Percentiles rank a stretch among this genome's conserved stretches.
These are phyloP conservation scores for Solanum gandarillasii DNA, from an alignment of 257 asterid genomes.

Conservation along the genomic window DNA sequence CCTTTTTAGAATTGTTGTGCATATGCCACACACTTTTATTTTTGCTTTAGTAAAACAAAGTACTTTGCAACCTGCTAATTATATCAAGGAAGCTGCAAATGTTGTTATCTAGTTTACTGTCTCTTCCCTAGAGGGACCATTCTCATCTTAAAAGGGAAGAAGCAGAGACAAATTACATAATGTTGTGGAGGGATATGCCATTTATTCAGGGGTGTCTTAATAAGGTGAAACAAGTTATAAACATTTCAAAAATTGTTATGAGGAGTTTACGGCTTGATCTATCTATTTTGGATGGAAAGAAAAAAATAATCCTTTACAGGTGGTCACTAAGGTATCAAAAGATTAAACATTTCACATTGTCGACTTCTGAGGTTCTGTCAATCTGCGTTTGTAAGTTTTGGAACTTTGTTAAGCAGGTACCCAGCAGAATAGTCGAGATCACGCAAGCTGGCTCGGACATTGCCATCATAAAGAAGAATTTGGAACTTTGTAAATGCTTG, in stretches of 20 bases:
- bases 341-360: background rate
- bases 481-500: background rate
- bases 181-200: background rate
- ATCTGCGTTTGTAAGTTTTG: too few species aligned
- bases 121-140: background rate
- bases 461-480: too few species aligned
- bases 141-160: background rate
- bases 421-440: too few species aligned
- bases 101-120: background rate
- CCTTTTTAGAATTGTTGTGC: background rate
- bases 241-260: background rate
- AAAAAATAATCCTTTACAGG: background rate
- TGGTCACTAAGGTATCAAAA: background rate
- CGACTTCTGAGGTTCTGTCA: too few species aligned
- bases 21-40: background rate
- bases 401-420: too few species aligned
- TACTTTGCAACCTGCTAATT: background rate
- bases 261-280: background rate
- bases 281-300: background rate
- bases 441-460: too few species aligned
- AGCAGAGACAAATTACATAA: background rate
- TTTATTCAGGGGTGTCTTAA: background rate
- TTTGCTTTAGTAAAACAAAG: background rate
- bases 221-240: background rate
- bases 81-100: background rate